These are phyloP conservation scores for Pseudozyma hubeiensis DNA, from an alignment of 1,284 basidiomycete species.

Conservation along the genomic window DNA sequence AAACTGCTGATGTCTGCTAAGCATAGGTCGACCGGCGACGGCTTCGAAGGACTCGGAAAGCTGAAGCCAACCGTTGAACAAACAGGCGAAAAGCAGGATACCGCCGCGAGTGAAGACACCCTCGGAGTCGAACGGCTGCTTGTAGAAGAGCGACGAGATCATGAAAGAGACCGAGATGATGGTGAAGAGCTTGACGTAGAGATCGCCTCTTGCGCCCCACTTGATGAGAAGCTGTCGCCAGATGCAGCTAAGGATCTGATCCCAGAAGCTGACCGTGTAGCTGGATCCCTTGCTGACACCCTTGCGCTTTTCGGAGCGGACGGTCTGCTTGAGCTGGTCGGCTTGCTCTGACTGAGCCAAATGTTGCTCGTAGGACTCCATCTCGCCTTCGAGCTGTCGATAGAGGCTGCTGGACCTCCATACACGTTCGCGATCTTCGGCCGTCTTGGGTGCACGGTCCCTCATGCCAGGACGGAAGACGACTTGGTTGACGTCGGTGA, in stretches of 20 bases:
- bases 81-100: slow-evolving; percentile 70
- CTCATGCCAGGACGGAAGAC: slow-evolving; percentile 72
- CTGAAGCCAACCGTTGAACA: slow-evolving; percentile 68
- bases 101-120: slow-evolving; percentile 62
- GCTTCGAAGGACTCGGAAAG: slow-evolving; percentile 71
- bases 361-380: slow-evolving; percentile 54
- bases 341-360: slow-evolving; percentile 46
- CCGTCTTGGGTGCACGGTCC: slow-evolving; percentile 68
- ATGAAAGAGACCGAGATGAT: slow-evolving; percentile 60
- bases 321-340: slow-evolving; percentile 35
- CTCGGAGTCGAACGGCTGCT: slow-evolving; percentile 42
- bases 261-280: slow-evolving; percentile 57
- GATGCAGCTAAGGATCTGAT: slow-evolving; percentile 53
- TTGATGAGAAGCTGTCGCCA: slow-evolving; percentile 58
- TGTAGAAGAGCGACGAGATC: slow-evolving; percentile 57
- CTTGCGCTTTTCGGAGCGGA: slow-evolving; percentile 53
- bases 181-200: slow-evolving; percentile 57
- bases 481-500: slow-evolving; percentile 77
- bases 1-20: slow-evolving; percentile 48
- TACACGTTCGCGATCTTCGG: slow-evolving; percentile 55
- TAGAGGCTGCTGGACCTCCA: slow-evolving; percentile 53
- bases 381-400: slow-evolving; percentile 48
- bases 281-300: slow-evolving; percentile 51
- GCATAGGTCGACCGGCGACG: slow-evolving; percentile 71
- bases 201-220: slow-evolving; percentile 48